Percentiles rank a stretch among this genome's conserved stretches.
phyloP scores from a whole-genome alignment of 352 stramenopile genomes.

The Pythium oligandrum region DNA sequence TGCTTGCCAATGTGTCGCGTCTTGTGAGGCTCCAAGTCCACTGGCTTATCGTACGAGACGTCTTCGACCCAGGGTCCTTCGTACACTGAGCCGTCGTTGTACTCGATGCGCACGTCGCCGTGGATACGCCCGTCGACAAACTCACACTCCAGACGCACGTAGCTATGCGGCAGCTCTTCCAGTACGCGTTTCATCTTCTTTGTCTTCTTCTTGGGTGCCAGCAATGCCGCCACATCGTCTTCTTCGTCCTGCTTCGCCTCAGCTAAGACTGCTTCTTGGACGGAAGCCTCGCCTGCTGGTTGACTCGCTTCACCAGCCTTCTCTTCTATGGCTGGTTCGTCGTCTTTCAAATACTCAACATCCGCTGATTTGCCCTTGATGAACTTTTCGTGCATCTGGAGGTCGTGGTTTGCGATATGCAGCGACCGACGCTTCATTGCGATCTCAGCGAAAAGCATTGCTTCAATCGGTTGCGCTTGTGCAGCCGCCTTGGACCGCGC shows the following conservation, averaged over 20 bases:
- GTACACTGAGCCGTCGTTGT: constrained; percentile 73
- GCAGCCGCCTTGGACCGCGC: constrained; percentile 23
- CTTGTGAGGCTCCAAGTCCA: constrained; percentile 46
- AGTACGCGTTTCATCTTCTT: constrained; percentile 15
- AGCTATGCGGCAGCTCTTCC: constrained; percentile 54
- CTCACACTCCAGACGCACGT: constrained; percentile 62
- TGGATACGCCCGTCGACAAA: constrained; percentile 68
- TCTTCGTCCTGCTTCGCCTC: background rate
- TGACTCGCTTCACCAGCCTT: background rate
- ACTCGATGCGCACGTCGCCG: constrained; percentile 63
- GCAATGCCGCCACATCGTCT: background rate
- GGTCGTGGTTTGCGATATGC: constrained; percentile 70
- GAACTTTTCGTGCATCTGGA: constrained; percentile 64
- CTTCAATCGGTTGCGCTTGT: constrained; percentile 6
- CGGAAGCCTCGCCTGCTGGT: background rate
- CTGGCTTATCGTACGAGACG: constrained; percentile 36
- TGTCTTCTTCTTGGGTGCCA: constrained; percentile 4
- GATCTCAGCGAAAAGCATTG: constrained; percentile 21
- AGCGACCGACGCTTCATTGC: constrained; percentile 43
- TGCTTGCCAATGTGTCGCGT: constrained; percentile 34
- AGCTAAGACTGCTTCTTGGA: background rate
- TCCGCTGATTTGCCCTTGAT: constrained; percentile 56
- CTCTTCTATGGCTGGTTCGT: constrained; percentile 4
- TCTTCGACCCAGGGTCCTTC: constrained; percentile 81
- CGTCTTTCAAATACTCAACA: constrained; percentile 51